phyloP scores from a whole-genome alignment of 1,284 basidiomycete species.

The Ceratobasidium sp. region DNA sequence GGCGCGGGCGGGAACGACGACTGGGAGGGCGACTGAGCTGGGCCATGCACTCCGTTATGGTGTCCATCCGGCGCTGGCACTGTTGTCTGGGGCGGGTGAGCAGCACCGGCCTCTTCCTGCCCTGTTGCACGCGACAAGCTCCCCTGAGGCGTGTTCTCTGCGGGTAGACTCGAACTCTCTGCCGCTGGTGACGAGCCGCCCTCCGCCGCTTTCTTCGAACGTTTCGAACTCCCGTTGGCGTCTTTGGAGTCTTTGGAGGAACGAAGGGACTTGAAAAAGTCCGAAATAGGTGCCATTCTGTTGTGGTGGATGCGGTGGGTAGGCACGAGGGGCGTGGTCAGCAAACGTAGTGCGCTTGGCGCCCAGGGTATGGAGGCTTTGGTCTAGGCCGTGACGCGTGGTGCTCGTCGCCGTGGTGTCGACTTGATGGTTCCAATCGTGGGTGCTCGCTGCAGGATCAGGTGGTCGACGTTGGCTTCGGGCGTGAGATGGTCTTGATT shows the following conservation, averaged over 20 bases:
- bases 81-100: conserved; percentile 23
- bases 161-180: conserved; percentile 13
- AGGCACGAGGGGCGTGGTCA: conserved; percentile 26
- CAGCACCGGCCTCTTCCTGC: conserved; percentile 22
- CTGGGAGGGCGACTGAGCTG: conserved; percentile 35
- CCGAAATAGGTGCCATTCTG: conserved; percentile 47
- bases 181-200: conserved; percentile 36
- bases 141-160: conserved; percentile 35
- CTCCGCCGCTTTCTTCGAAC: conserved; percentile 36
- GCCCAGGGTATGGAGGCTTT: conserved; percentile 63
- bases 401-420: conserved; percentile 14
- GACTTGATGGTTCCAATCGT: conserved; percentile 12
- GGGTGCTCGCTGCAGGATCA: conserved; percentile 21
- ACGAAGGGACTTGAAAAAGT: conserved; percentile 47
- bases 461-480: conserved; percentile 45
- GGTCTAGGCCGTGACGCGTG: conserved; percentile 7
- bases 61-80: conserved; percentile 22
- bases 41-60: conserved; percentile 15
- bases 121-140: conserved; percentile 27
- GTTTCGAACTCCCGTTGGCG: conserved; percentile 44
- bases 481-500: conserved; percentile 43
- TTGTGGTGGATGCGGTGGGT: conserved; percentile 27
- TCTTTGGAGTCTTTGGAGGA: conserved; percentile 45
- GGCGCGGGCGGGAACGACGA: conserved; percentile 40
- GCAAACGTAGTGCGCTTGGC: conserved; percentile 48